phyloP scores from a whole-genome alignment of 495 filamentous ascomycete genomes.

The Pyrenula aspistea region DNA sequence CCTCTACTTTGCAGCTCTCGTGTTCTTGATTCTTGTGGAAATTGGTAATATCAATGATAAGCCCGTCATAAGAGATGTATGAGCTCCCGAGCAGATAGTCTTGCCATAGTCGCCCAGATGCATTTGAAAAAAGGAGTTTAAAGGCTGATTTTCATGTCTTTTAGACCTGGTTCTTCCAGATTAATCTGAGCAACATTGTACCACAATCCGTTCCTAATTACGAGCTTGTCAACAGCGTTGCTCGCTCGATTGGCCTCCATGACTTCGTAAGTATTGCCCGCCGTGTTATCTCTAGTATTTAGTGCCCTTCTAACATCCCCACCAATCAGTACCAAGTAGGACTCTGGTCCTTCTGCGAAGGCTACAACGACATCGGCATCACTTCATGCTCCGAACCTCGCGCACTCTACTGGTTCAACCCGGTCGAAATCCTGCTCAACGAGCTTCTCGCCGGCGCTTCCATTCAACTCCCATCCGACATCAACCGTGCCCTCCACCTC shows the following conservation, averaged over 20 bases:
- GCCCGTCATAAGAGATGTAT: conserved; percentile 33
- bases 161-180: conserved; percentile 68
- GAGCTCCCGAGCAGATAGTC: too few species aligned
- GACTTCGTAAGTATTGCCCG: conserved; percentile 43
- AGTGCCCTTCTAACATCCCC: neutral
- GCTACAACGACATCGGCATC: conserved; percentile 59
- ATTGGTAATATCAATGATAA: conserved; percentile 56
- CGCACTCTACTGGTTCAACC: conserved; percentile 80
- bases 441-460: conserved; percentile 74
- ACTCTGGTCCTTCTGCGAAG: conserved; percentile 83
- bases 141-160: neutral
- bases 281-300: too few species aligned
- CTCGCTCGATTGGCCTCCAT: conserved; percentile 76
- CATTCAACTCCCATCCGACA: conserved; percentile 62
- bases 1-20: conserved; percentile 57
- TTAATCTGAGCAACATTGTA: conserved; percentile 76
- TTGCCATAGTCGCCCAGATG: too few species aligned
- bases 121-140: too few species aligned
- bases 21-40: conserved; percentile 68
- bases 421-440: conserved; percentile 61
- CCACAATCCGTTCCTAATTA: conserved; percentile 64
- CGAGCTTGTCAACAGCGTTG: conserved; percentile 71
- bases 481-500: conserved; percentile 59
- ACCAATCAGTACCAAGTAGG: conserved; percentile 60
- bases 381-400: conserved; percentile 59